Evolutionary conservation across 208 protist species (phyloP), one percentile per base, ranked within the genome.

Genomic region (Trypanosoma melophagium): DNA sequence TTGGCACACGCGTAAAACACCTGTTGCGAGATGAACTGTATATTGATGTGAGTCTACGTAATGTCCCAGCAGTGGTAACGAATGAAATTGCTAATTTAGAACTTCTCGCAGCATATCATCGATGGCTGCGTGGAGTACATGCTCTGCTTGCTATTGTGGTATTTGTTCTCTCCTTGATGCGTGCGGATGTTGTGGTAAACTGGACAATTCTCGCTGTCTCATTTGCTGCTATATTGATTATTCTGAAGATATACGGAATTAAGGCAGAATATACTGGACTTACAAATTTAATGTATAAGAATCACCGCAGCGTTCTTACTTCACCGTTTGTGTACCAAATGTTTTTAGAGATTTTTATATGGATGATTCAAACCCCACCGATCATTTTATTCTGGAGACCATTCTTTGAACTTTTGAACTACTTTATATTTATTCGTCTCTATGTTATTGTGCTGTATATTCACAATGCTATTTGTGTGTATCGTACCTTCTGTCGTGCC

Each of bases 401-500:
- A 7, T 81, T 85, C 66, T 82, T 88, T 52, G 56, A 86, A 21
- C 59, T 87, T 40, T 60, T 93, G 25, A 78, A 90, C 61, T 87
- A 87, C 70, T 86, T 90, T 57, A 70, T 93, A 22, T 90, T 90
- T 57, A 45, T 90, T 55, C 78, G 87, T 3, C 57, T 93, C 24
- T 93, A 93, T 77, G 76, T 76, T 13, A 62, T 93, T 24, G 76
- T 89, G 16, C 13, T 89, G 8, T 93, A 93, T 74, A 66, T 90
- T 56, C 86, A 83, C 76, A 84, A 86, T 69, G 78, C 83, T 24
- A 52, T 72, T 7, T 93, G 87, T 62, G 76, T 74, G 19, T 81
- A 90, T 64, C 81, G 87, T 45, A 84, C 81, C 55, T 90, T 88
- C 54, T 89, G 83, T 59, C 79, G 84, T 2, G 81, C 77, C 56